A percentile compares a stretch with the other conserved stretches of the same genome.
Evolutionary conservation across 495 filamentous ascomycete species (phyloP).

Genomic region (Podospora pseudoanserina): DNA sequence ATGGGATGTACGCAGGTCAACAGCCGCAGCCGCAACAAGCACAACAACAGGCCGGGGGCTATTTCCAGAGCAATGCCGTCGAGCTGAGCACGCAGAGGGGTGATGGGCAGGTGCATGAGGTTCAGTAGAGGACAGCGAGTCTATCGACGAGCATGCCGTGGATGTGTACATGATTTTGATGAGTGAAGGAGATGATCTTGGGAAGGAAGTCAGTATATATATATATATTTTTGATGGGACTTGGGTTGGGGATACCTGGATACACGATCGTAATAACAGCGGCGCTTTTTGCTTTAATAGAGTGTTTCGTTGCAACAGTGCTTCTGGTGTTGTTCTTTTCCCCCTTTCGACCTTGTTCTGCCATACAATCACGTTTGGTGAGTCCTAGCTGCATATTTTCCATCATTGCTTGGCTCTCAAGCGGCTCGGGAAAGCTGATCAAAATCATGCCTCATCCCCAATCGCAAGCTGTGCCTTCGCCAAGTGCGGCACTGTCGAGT

Average conservation of each 20-base stretch:
- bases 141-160: not conserved
- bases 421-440: too few species aligned
- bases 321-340: too few species aligned
- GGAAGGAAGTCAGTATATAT: not conserved
- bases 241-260: too few species aligned
- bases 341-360: too few species aligned
- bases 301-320: too few species aligned
- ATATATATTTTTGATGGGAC: not conserved
- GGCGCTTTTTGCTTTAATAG: too few species aligned
- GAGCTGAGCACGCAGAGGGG: slow-evolving; percentile 21
- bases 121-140: slow-evolving; percentile 4
- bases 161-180: not conserved
- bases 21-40: not conserved
- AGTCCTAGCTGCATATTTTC: too few species aligned
- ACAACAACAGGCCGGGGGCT: not conserved
- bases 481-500: not conserved
- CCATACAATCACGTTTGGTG: too few species aligned
- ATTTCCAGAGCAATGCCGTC: not conserved
- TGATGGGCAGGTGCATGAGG: slow-evolving; percentile 24
- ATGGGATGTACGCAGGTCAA: not conserved
- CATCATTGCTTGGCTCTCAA: too few species aligned
- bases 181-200: not conserved
- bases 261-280: too few species aligned
- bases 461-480: too few species aligned
- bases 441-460: too few species aligned